These are phyloP conservation scores for Debaryomycetaceae sp. DNA, from an alignment of 1,139 yeast genomes.

Conservation along the genomic window DNA sequence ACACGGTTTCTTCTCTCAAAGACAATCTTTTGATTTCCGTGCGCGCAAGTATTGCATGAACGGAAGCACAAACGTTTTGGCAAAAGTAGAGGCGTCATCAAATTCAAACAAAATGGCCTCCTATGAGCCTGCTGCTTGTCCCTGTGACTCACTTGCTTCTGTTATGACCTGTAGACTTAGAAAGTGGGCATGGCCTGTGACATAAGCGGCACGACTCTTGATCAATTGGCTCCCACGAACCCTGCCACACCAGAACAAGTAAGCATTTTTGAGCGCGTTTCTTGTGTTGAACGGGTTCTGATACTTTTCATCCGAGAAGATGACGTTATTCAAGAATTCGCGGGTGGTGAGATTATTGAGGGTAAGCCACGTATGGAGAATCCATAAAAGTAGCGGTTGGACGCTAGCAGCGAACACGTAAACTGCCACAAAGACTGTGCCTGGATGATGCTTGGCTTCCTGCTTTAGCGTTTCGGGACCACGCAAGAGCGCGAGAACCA, in stretches of 20 bases:
- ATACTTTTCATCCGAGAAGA: slow-evolving; percentile 13
- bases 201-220: slow-evolving; percentile 23
- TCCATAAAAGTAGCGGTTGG: slow-evolving; percentile 46
- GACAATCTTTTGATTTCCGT: too few relatives aligned
- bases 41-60: too few relatives aligned
- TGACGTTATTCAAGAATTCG: slow-evolving; percentile 42
- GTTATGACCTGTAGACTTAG: too few relatives aligned
- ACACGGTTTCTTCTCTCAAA: too few relatives aligned
- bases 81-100: too few relatives aligned
- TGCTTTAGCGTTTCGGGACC: not conserved
- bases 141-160: too few relatives aligned
- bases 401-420: slow-evolving; percentile 30
- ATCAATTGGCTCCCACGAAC: slow-evolving; percentile 36
- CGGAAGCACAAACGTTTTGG: too few relatives aligned
- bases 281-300: slow-evolving; percentile 35
- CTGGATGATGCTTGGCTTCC: slow-evolving; percentile 17
- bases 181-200: too few relatives aligned
- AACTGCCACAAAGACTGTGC: slow-evolving; percentile 37
- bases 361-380: slow-evolving; percentile 44
- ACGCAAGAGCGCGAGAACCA: slow-evolving; percentile 20
- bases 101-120: too few relatives aligned
- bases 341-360: slow-evolving; percentile 59
- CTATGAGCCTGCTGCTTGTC: too few relatives aligned
- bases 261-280: slow-evolving; percentile 27
- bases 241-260: slow-evolving; percentile 37